These are phyloP conservation scores for Schizonepeta tenuifolia DNA, from an alignment of 257 asterid species.

Conservation along the genomic window DNA sequence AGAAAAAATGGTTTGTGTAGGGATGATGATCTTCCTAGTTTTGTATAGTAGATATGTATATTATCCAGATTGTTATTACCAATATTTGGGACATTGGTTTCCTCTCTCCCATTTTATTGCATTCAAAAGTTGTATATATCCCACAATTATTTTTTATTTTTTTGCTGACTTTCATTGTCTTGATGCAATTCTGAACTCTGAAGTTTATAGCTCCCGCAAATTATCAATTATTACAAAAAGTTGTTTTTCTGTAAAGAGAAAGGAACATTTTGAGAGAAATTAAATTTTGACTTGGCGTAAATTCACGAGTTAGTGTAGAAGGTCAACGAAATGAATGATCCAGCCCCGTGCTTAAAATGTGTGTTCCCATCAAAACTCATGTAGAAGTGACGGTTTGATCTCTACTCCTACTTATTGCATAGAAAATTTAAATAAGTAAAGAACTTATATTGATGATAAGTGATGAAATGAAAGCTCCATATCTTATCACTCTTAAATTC, in stretches of 20 bases:
- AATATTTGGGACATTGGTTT: constrained; percentile 30
- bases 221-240: not conserved
- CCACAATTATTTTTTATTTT: constrained; percentile 5
- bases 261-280: not conserved
- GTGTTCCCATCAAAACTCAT: too few species aligned
- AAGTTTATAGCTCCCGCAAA: not conserved
- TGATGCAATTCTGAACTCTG: not conserved
- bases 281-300: too few species aligned
- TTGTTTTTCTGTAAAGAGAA: not conserved
- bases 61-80: constrained; percentile 32
- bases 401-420: too few species aligned
- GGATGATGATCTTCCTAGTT: constrained; percentile 23
- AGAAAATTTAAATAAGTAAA: too few species aligned
- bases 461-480: too few species aligned
- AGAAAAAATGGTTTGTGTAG: constrained; percentile 27
- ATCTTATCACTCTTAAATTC: too few species aligned
- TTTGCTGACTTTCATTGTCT: not conserved
- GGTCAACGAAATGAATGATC: too few species aligned
- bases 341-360: too few species aligned
- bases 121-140: constrained; percentile 29
- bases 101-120: constrained; percentile 3
- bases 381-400: too few species aligned
- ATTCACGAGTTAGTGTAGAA: too few species aligned
- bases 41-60: constrained; percentile 51
- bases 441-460: too few species aligned